Conservation (phyloP, 108 stramenopile species). For the Mediolabrus comicus region DNA sequence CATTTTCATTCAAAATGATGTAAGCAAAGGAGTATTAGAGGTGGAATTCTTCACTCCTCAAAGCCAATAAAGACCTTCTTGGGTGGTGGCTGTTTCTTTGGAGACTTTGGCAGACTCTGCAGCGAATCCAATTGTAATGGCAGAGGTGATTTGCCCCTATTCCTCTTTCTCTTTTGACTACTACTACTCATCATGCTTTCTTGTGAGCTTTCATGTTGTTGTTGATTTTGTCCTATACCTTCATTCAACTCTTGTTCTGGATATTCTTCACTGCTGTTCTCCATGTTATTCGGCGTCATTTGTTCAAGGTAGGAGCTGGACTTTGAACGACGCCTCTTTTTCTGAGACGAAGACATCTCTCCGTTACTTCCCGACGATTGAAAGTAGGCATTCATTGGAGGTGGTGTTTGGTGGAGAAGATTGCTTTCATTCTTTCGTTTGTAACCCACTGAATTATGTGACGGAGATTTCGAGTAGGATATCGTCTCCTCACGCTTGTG, state of each 20-base stretch:
- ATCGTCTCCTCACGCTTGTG: neutral
- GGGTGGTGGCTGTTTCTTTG: slow-evolving; percentile 7
- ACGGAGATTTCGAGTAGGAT: neutral
- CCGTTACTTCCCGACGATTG: neutral
- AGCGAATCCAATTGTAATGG: neutral
- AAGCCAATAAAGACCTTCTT: slow-evolving; percentile 3
- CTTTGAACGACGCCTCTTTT: neutral
- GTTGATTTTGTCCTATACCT: neutral
- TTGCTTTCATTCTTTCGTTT: neutral
- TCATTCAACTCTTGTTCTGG: neutral
- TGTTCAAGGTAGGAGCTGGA: neutral
- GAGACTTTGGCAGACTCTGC: slow-evolving; percentile 1
- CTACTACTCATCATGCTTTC: neutral
- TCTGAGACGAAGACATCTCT: neutral
- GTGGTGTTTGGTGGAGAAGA: slow-evolving; percentile 2
- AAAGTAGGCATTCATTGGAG: neutral
- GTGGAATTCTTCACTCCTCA: neutral
- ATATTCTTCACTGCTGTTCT: neutral
- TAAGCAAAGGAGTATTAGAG: too few relatives aligned
- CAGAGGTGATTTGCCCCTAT: neutral
- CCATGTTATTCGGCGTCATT: neutral
- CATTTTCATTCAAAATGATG: too few relatives aligned
- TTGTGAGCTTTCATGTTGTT: neutral
- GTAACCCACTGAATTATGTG: neutral
- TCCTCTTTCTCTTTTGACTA: slow-evolving; percentile 6